Conservation (phyloP, 352 stramenopile species). For the Globisporangium megalacanthum region DNA sequence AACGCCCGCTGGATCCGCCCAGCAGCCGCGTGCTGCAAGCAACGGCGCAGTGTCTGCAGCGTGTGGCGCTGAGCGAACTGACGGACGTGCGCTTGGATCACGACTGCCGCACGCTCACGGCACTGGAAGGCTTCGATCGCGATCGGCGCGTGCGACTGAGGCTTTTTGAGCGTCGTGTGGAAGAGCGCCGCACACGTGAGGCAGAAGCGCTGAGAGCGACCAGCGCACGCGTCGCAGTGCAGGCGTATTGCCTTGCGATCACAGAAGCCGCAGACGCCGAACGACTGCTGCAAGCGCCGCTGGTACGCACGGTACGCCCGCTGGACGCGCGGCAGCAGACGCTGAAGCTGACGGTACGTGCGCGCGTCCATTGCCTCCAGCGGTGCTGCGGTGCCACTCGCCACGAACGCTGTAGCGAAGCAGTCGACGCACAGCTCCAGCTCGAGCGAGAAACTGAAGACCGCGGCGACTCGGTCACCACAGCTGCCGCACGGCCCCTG, state of each 20-base stretch:
- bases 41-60: slow-evolving; percentile 16
- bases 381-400: neutral
- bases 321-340: slow-evolving; percentile 21
- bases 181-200: slow-evolving; percentile 37
- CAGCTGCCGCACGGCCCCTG: slow-evolving; percentile 42
- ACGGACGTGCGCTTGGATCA: slow-evolving; percentile 38
- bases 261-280: slow-evolving; percentile 42
- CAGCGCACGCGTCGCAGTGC: slow-evolving; percentile 35
- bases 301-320: slow-evolving; percentile 37
- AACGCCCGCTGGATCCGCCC: slow-evolving; percentile 35
- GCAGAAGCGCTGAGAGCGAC: slow-evolving; percentile 29
- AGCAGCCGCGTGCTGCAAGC: slow-evolving; percentile 19
- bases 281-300: slow-evolving; percentile 5
- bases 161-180: slow-evolving; percentile 15
- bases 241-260: slow-evolving; percentile 25
- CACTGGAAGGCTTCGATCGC: slow-evolving; percentile 20
- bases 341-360: slow-evolving; percentile 27
- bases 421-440: slow-evolving; percentile 34
- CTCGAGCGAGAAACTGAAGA: slow-evolving; percentile 31
- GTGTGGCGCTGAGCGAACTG: slow-evolving; percentile 36
- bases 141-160: slow-evolving; percentile 15
- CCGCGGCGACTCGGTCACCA: slow-evolving; percentile 20
- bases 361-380: slow-evolving; percentile 17
- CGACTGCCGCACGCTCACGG: slow-evolving; percentile 24
- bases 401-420: slow-evolving; percentile 7